phyloP scores from a whole-genome alignment of 495 filamentous ascomycete species.

The Lophiotrema nucula region DNA sequence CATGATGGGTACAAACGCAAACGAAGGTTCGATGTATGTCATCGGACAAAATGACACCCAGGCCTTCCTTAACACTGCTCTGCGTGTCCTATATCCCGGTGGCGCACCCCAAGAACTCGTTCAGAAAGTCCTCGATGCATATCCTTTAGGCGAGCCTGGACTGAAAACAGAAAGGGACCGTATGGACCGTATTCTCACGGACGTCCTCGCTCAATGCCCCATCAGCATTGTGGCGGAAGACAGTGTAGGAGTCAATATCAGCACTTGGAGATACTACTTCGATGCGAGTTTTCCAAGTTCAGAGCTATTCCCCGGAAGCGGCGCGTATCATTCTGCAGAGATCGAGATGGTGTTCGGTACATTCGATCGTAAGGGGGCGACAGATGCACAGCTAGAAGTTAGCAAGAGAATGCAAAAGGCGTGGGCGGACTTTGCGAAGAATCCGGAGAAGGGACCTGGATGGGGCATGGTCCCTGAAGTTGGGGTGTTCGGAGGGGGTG shows the following conservation, averaged over 20 bases:
- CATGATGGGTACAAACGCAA: not conserved
- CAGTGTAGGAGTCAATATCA: not conserved
- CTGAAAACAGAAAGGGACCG: not conserved
- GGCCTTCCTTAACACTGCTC: not conserved
- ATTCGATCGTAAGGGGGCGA: not conserved
- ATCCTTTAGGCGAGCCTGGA: not conserved
- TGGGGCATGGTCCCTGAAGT: not conserved
- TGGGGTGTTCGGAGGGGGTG: not conserved
- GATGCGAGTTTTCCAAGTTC: not conserved
- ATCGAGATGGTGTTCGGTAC: not conserved
- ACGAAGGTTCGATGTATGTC: not conserved
- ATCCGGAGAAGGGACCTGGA: not conserved
- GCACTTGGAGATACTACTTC: not conserved
- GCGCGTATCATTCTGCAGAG: not conserved
- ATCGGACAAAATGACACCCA: not conserved
- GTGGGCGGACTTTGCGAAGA: not conserved
- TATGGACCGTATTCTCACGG: not conserved
- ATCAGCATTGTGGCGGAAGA: not conserved
- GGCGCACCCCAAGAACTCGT: not conserved
- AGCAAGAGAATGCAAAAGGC: not conserved
- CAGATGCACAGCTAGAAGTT: not conserved
- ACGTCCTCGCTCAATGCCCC: not conserved
- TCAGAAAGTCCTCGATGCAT: not conserved
- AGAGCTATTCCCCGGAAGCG: not conserved
- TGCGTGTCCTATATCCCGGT: not conserved